A percentile compares a stretch with the other conserved stretches of the same genome.
Conservation (phyloP, 345 rosid species). For the Cochlearia excelsa region DNA sequence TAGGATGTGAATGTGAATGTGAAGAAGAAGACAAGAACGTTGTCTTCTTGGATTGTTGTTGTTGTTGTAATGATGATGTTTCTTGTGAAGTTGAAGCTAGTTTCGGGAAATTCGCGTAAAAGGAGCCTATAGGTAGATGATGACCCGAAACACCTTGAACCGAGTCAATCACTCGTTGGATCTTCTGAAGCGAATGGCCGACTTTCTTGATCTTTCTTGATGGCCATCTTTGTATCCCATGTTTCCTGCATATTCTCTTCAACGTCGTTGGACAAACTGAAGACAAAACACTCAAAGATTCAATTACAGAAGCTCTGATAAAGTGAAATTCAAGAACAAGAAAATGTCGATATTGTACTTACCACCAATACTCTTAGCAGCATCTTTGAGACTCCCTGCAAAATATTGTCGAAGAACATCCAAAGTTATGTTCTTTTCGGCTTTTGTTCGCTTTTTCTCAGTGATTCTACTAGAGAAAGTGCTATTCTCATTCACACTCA, state of each 20-base stretch:
- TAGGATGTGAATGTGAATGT: constrained; percentile 31
- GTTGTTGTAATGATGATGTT: constrained; percentile 30
- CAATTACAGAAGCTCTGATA: constrained; percentile 12
- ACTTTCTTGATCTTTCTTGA: constrained; percentile 96
- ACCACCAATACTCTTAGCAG: constrained; percentile 90
- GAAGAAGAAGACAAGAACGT: constrained; percentile 21
- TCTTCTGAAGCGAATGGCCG: constrained; percentile 78
- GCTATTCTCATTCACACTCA: constrained; percentile 44
- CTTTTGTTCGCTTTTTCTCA: constrained; percentile 60
- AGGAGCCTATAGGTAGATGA: constrained; percentile 60
- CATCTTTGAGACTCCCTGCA: constrained; percentile 91
- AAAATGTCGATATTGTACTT: constrained; percentile 33
- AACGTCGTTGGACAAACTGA: constrained; percentile 96
- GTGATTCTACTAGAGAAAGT: constrained; percentile 45
- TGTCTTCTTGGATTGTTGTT: constrained; percentile 2
- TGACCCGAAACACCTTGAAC: constrained; percentile 70
- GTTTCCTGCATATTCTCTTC: constrained; percentile 89
- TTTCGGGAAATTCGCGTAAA: constrained; percentile 62
- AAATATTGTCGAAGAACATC: constrained; percentile 71
- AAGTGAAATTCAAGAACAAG: not conserved
- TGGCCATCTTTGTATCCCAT: constrained; percentile 90
- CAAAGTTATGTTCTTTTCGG: constrained; percentile 68
- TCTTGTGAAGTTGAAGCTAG: constrained; percentile 56
- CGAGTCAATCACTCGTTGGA: constrained; percentile 73
- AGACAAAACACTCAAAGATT: constrained; percentile 15